Evolutionary conservation across 495 filamentous ascomycete species (phyloP).

Genomic region (Neurospora sp.): DNA sequence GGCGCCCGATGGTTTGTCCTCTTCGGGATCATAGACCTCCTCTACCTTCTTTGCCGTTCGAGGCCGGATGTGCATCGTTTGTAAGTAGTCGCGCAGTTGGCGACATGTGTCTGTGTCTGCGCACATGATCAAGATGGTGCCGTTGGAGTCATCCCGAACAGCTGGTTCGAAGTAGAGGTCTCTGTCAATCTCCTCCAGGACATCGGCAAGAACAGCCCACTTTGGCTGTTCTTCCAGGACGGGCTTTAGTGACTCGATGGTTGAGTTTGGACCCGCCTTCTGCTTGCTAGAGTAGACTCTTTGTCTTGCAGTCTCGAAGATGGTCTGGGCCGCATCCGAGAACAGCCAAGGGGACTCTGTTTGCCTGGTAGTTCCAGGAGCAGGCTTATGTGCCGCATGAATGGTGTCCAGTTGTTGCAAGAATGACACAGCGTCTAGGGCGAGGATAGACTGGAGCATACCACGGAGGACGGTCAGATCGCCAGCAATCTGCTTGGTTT

Average conservation of each 20-base stretch:
- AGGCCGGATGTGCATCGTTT: constrained; percentile 74
- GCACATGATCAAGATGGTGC: constrained; percentile 91
- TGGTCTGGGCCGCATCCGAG: constrained; percentile 85
- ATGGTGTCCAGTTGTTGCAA: constrained; percentile 91
- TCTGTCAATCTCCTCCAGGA: constrained; percentile 86
- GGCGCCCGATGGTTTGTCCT: constrained; percentile 55
- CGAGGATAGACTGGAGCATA: constrained; percentile 78
- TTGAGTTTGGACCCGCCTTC: constrained; percentile 29
- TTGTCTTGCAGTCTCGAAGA: constrained; percentile 83
- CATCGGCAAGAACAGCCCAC: constrained; percentile 76
- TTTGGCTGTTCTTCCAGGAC: constrained; percentile 92
- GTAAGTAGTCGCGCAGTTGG: constrained; percentile 83
- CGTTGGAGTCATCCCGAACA: constrained; percentile 72
- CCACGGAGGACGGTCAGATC: constrained; percentile 77
- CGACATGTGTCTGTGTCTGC: constrained; percentile 77
- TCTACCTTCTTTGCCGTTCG: constrained; percentile 31
- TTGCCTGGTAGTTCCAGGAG: constrained; percentile 76
- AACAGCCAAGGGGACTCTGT: constrained; percentile 95
- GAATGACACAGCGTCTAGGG: constrained; percentile 85
- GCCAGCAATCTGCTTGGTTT: constrained; percentile 84
- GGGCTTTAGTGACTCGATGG: constrained; percentile 63
- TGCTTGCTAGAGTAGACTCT: constrained; percentile 63
- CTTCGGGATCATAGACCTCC: constrained; percentile 34
- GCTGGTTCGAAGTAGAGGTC: constrained; percentile 78
- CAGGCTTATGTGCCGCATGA: constrained; percentile 77